These are phyloP conservation scores for Phoma sp. DNA, from an alignment of 2,329 filamentous ascomycete species.

Conservation along the genomic window DNA sequence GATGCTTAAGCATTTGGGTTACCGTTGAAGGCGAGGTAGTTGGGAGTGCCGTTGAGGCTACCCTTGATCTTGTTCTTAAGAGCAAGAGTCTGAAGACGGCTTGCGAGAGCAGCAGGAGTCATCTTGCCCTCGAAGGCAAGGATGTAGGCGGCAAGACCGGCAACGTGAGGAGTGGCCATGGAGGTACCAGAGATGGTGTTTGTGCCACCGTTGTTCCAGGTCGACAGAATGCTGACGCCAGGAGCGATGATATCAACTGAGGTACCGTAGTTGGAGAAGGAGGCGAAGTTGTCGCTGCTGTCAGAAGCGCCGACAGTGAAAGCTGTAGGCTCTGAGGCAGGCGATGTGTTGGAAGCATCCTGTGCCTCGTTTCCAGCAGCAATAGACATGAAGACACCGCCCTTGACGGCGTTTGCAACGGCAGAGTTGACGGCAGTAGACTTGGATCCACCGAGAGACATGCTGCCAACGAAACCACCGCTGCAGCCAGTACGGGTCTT, in stretches of 20 bases:
- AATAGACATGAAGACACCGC: conserved; percentile 50
- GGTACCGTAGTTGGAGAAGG: conserved; percentile 50
- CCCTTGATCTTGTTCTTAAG: conserved; percentile 50
- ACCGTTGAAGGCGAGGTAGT: conserved; percentile 64
- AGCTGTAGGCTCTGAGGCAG: conserved; percentile 47
- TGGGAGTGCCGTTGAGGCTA: conserved; percentile 55
- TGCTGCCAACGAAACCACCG: conserved; percentile 46
- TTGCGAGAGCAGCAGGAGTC: conserved; percentile 57
- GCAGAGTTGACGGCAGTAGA: conserved; percentile 48
- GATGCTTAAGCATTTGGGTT: conserved; percentile 14
- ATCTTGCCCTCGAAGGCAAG: conserved; percentile 58
- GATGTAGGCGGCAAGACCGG: conserved; percentile 73
- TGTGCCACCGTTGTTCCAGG: conserved; percentile 53
- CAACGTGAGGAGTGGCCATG: conserved; percentile 32
- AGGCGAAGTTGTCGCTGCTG: conserved; percentile 42
- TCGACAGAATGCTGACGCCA: conserved; percentile 53
- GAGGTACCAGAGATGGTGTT: conserved; percentile 54
- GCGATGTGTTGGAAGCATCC: conserved; percentile 44
- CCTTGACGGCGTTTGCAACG: conserved; percentile 42
- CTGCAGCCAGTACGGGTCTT: conserved; percentile 42
- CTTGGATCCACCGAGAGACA: conserved; percentile 50
- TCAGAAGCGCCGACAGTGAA: conserved; percentile 51
- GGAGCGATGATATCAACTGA: conserved; percentile 49
- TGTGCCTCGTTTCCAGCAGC: conserved; percentile 48
- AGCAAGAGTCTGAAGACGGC: conserved; percentile 54